Evolutionary conservation across 2,329 filamentous ascomycete species (phyloP).

Genomic region (Penicillium sp.): DNA sequence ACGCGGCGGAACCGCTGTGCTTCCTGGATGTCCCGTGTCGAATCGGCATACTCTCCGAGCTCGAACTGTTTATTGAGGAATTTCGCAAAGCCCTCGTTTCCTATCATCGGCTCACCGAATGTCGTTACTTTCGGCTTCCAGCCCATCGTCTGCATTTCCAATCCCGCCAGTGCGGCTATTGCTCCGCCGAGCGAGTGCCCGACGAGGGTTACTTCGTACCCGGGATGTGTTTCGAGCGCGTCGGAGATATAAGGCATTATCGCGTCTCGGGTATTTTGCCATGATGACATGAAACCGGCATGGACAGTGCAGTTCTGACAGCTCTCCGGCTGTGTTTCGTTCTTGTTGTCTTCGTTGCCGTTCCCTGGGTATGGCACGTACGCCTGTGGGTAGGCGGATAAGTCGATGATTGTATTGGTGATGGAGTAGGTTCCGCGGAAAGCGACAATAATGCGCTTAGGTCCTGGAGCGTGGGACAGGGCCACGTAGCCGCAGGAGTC

Average conservation of each 20-base stretch:
- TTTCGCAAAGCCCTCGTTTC: constrained; percentile 56
- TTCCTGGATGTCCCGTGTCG: constrained; percentile 9
- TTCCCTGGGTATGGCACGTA: constrained; percentile 82
- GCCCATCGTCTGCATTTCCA: constrained; percentile 78
- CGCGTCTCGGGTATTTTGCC: constrained; percentile 71
- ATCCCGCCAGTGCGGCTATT: constrained; percentile 81
- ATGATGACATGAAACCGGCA: constrained; percentile 83
- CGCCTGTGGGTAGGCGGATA: constrained; percentile 85
- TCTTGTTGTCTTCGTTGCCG: constrained; percentile 35
- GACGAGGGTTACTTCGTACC: constrained; percentile 76
- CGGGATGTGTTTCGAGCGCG: constrained; percentile 65
- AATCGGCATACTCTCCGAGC: constrained; percentile 23
- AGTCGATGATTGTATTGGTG: constrained; percentile 85
- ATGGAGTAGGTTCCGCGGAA: constrained; percentile 96
- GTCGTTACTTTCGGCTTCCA: constrained; percentile 82
- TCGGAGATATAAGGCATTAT: constrained; percentile 70
- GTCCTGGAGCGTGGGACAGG: constrained; percentile 70
- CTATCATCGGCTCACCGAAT: constrained; percentile 80
- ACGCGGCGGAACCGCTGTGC: constrained; percentile 60
- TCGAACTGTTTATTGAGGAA: constrained; percentile 61
- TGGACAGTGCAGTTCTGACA: constrained; percentile 93
- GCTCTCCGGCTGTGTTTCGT: constrained; percentile 31
- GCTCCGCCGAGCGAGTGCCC: constrained; percentile 94
- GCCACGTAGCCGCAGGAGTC: constrained; percentile 95
- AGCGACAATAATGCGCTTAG: constrained; percentile 75